These are phyloP conservation scores for Dendrobium chrysotoxum DNA, from an alignment of 106 monocot species.

Conservation along the genomic window DNA sequence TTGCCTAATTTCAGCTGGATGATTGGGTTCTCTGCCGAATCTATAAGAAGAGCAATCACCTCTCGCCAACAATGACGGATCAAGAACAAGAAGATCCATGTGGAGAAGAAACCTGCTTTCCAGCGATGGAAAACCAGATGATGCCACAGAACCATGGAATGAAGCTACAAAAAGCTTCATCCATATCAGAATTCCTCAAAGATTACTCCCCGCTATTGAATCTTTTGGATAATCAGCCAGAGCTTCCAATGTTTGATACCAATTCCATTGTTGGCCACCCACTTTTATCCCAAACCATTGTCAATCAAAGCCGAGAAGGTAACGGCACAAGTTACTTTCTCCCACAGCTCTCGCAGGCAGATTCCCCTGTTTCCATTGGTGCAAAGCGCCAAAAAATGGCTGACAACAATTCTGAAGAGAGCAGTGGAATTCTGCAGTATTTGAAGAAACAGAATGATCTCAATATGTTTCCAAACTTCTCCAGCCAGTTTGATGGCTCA, in stretches of 20 bases:
- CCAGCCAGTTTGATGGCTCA: constrained; percentile 15
- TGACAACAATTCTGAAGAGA: constrained; percentile 5
- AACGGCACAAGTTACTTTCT: constrained; percentile 13
- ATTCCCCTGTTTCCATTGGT: constrained; percentile 6
- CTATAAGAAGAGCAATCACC: constrained; percentile 48
- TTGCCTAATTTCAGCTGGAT: constrained; percentile 38
- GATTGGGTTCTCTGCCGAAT: constrained; percentile 78
- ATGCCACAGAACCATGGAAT: background rate
- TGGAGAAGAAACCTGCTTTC: constrained; percentile 20
- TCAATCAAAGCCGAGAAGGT: background rate
- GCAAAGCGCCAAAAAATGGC: constrained; percentile 17
- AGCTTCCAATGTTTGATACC: constrained; percentile 14
- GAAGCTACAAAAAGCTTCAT: constrained; percentile 29
- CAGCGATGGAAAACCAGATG: background rate
- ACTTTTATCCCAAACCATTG: constrained; percentile 7
- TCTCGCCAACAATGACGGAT: constrained; percentile 18
- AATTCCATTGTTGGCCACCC: constrained; percentile 4
- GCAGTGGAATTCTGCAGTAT: constrained; percentile 1
- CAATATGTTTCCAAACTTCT: constrained; percentile 3
- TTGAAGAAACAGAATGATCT: constrained; percentile 17
- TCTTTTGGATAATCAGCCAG: constrained; percentile 29
- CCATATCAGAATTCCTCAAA: constrained; percentile 30
- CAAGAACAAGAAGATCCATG: constrained; percentile 37
- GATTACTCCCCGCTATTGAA: constrained; percentile 27
- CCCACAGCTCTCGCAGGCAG: constrained; percentile 13